Evolutionary conservation across 345 rosid species (phyloP), one percentile per base, ranked within the genome.

Genomic region (Eucalyptus leucophloia): DNA sequence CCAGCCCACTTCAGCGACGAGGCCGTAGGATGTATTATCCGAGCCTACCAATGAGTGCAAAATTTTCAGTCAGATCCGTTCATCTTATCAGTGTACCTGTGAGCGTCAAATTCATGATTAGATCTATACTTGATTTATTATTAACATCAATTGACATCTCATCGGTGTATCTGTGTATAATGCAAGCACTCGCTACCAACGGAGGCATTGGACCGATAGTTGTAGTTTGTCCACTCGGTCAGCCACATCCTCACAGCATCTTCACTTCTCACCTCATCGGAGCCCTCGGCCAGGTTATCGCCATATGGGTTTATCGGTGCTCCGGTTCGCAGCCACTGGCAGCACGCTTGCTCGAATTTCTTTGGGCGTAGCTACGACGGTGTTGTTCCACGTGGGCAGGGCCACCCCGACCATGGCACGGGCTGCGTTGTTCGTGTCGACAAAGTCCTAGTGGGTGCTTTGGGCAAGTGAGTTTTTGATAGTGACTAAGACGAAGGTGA

Each of bases 231-330:
- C 92, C 93, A 93, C 91, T 95, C 98, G 44, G 62, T 58, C 5
- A 94, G 93, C 96, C 96, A 96, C 93, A 95, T 4, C 18, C 62
- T 86, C 45, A 96, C 96, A 3, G 96, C 96, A 21, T 86, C 90
- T 9, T 87, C 87, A 14, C 92, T 93, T 0, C 92, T 81, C 45
- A 95, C 89, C 26, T 91, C 93, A 54, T 88, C 94, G 37, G 87
- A 69, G 86, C 95, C 88, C 87, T 90, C 32, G 7, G 98, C 98
- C 24, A 96, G 89, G 90, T 96, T 94, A 92, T 96, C 98, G 12
- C 96, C 96, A 34, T 94, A 95, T 13, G 92, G 94, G 34, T 96
- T 95, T 9, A 91, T 60, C 5, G 94, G 91, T 94, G 98, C 40
- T 89, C 90, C 24, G 92, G 90, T 6, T 87, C 89, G 92, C 96